phyloP scores from a whole-genome alignment of 768 basidiomycete species.

The Fibroporia radiculosa region DNA sequence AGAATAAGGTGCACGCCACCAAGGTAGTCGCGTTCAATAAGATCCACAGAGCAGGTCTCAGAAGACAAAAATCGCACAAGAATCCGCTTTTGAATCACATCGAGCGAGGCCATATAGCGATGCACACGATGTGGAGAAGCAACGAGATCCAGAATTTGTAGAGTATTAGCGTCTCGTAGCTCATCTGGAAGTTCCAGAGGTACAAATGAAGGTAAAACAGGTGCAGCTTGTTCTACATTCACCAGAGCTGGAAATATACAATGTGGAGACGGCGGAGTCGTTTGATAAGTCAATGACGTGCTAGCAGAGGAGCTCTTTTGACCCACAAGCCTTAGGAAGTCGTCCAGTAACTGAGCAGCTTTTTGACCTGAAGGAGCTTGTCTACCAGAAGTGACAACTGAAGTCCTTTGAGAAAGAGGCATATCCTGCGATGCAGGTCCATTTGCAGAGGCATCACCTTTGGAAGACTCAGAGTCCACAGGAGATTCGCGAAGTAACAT shows the following conservation, averaged over 20 bases:
- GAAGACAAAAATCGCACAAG: conserved; percentile 46
- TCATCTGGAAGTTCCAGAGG: conserved; percentile 9
- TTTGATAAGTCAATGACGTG: too few species aligned
- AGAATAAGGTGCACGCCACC: conserved; percentile 59
- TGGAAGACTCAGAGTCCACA: too few species aligned
- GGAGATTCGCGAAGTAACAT: too few species aligned
- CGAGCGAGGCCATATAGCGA: conserved; percentile 62
- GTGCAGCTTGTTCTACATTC: neutral
- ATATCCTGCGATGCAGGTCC: too few species aligned
- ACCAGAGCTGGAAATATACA: neutral
- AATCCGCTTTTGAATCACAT: conserved; percentile 59
- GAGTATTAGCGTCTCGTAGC: conserved; percentile 13
- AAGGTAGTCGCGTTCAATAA: conserved; percentile 59
- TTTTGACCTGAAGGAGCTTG: too few species aligned
- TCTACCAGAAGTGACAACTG: too few species aligned
- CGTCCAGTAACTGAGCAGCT: conserved; percentile 9
- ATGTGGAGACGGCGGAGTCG: too few species aligned
- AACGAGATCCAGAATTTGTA: conserved; percentile 18
- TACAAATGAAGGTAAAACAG: neutral
- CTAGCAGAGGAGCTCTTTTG: too few species aligned
- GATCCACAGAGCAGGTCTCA: conserved; percentile 37
- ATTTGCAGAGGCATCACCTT: too few species aligned
- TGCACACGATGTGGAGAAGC: conserved; percentile 37
- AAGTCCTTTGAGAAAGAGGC: too few species aligned
- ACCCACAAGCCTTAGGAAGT: conserved; percentile 13